Conservation (phyloP, 2,329 filamentous ascomycete genomes). For the Hymenoscyphus albidus region DNA sequence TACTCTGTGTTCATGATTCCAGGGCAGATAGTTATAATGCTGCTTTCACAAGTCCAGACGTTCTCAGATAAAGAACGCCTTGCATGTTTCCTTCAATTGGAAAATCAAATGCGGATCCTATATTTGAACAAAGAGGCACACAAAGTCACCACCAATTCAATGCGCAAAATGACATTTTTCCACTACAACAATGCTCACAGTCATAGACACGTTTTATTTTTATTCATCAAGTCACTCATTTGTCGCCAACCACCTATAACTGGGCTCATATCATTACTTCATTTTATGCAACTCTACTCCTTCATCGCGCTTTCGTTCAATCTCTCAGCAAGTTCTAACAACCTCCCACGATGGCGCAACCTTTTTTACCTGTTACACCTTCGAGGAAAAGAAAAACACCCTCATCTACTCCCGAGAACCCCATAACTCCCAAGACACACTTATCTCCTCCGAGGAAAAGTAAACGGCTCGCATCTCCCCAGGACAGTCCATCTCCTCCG, state of each 20-base stretch:
- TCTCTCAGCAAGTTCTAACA: no score
- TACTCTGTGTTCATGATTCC: no score
- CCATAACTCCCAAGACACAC: no score
- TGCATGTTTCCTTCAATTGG: background rate
- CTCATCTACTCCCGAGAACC: no score
- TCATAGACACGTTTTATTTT: background rate
- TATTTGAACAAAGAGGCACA: background rate
- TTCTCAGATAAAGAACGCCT: background rate
- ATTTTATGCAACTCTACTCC: background rate
- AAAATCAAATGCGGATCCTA: background rate
- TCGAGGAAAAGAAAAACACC: no score
- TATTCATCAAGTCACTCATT: background rate
- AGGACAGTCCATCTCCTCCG: no score
- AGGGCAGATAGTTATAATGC: no score
- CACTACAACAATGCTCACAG: background rate
- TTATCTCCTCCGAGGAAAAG: no score
- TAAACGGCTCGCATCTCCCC: no score
- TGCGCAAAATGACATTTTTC: background rate
- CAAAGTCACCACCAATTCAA: background rate
- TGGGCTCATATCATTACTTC: background rate
- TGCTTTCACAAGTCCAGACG: background rate
- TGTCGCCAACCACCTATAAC: background rate
- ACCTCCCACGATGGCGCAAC: no score
- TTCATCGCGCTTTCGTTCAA: background rate
- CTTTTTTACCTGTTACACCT: no score